Evolutionary conservation across 768 basidiomycete genomes (phyloP), one percentile per base, ranked within the genome.

Genomic region (Collybia sp.): DNA sequence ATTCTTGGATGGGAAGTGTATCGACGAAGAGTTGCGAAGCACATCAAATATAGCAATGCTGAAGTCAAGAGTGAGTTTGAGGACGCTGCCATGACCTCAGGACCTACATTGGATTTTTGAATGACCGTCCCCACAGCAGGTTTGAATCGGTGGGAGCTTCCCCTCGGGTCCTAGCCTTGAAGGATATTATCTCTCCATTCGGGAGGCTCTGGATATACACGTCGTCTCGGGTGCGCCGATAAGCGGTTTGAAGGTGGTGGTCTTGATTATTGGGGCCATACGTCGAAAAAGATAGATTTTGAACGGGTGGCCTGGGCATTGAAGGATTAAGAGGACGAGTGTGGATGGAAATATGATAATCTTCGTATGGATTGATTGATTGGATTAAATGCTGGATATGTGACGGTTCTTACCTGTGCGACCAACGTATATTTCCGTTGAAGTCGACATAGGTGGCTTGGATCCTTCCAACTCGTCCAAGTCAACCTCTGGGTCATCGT

Each of bases 231-330:
- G 89, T 86, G 32, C 76, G 82, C 6, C 73, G 75, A 69, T 95
- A 97, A 9, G 78, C 61, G 4, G 79, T 67, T 58, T 95, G 93
- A 11, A 83, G 57, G 6, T 76, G 67, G 52, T 77, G 80, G 60
- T 94, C 90, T 63, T 86, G 83, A 58, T 87, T 92, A 61, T 94
- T 94, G 5, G 95, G 93, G 0, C 93, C 91, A 62, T 97, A 97
- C 0, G 85, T 80, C 0, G 94, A 95, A 64, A 93, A 96, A 0
- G 84, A 82, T 12, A 98, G 76, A 44, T 88, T 88, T 56, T 97
- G 95, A 11, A 80, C 69, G 16, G 75, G 78, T 5, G 75, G 58
- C 13, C 55, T 50, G 3, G 61, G 59, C 20, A 50, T 48, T 17
- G 58, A 57, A 16, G 61, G 47, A 20, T 54, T 55, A 16, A 65